Conservation (phyloP, 179 eudicot species). For the Drosera spatulata region DNA sequence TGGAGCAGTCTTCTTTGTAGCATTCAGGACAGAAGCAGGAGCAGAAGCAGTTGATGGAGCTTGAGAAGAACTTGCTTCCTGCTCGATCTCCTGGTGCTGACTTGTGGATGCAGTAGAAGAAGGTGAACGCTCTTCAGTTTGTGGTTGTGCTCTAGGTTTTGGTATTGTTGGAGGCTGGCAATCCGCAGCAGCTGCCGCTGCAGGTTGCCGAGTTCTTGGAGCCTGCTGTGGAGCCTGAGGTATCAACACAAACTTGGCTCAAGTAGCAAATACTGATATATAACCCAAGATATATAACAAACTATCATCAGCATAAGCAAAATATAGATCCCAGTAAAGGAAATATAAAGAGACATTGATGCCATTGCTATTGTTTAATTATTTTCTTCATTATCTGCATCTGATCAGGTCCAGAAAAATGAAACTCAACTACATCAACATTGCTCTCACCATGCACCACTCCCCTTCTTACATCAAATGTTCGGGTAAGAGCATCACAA, state of each 20-base stretch:
- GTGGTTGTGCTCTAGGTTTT: conserved; percentile 9
- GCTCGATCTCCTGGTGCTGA: conserved; percentile 28
- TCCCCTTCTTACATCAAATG: too few relatives aligned
- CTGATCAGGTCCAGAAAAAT: too few relatives aligned
- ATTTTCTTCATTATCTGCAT: too few relatives aligned
- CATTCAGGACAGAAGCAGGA: conserved; percentile 12
- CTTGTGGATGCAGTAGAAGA: conserved; percentile 44
- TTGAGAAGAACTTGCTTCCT: conserved; percentile 25
- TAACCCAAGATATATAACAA: too few relatives aligned
- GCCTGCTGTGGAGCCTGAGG: conserved; percentile 40
- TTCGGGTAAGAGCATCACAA: too few relatives aligned
- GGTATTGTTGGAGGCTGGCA: conserved; percentile 5
- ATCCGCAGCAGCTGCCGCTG: conserved; percentile 15
- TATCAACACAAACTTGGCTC: neutral
- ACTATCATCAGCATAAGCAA: too few relatives aligned
- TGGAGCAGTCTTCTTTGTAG: conserved; percentile 11
- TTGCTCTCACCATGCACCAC: too few relatives aligned
- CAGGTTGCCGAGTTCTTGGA: conserved; percentile 28
- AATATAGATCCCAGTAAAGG: too few relatives aligned
- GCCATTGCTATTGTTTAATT: too few relatives aligned
- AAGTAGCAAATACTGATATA: neutral
- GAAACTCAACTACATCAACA: too few relatives aligned
- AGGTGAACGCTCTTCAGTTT: conserved; percentile 34
- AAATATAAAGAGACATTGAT: too few relatives aligned
- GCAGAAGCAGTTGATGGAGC: conserved; percentile 15